Conservation (phyloP, 345 rosid genomes). For the Populus davidiana region DNA sequence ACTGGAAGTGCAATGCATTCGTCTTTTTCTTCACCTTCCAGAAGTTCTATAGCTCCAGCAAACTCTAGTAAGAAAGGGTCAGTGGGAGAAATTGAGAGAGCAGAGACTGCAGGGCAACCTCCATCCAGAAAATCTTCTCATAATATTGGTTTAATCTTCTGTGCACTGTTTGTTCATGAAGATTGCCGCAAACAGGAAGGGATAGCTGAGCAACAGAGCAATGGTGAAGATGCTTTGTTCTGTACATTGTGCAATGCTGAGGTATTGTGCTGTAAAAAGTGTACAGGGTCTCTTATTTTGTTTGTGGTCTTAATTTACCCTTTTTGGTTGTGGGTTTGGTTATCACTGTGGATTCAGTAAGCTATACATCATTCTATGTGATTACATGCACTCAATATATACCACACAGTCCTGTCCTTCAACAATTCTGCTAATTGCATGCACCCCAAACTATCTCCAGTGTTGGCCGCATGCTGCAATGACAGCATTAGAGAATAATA, state of each 20-base stretch:
- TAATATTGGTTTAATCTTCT: slow-evolving; percentile 57
- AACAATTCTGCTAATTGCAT: background rate
- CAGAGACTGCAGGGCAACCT: slow-evolving; percentile 30
- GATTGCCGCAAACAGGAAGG: slow-evolving; percentile 75
- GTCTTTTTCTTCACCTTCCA: slow-evolving; percentile 75
- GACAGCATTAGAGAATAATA: background rate
- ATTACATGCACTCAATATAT: background rate
- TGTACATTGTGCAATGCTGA: slow-evolving; percentile 96
- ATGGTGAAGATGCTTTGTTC: slow-evolving; percentile 75
- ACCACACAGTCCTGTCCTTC: background rate
- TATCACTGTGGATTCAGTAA: background rate
- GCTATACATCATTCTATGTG: background rate
- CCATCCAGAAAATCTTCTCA: slow-evolving; percentile 30
- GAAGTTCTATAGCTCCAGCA: slow-evolving; percentile 59
- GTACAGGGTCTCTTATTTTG: background rate
- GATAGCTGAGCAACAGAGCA: slow-evolving; percentile 49
- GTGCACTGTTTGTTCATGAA: slow-evolving; percentile 73
- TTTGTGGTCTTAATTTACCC: background rate
- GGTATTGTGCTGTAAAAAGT: slow-evolving; percentile 41
- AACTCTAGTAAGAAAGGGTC: slow-evolving; percentile 72
- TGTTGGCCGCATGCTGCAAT: background rate
- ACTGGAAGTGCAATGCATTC: slow-evolving; percentile 52
- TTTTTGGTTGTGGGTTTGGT: background rate
- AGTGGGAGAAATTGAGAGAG: slow-evolving; percentile 43
- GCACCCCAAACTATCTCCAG: background rate